These are phyloP conservation scores for Leucoagaricus sp. DNA, from an alignment of 1,284 basidiomycete species.

Conservation along the genomic window DNA sequence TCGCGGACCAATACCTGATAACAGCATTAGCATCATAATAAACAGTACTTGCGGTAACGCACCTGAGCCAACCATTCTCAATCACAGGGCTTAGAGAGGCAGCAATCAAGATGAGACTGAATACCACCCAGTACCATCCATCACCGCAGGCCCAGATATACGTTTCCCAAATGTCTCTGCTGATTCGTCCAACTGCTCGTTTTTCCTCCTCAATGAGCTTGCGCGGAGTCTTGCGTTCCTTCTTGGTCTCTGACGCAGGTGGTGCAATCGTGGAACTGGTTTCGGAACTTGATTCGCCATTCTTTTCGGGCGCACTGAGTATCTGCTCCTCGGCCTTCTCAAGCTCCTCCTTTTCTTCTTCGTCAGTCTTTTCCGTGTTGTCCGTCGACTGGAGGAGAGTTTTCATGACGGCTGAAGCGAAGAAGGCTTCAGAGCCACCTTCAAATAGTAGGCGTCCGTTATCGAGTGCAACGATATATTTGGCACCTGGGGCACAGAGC, in stretches of 20 bases:
- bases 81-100: conserved; percentile 75
- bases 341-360: conserved; percentile 37
- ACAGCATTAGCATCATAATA: conserved; percentile 15
- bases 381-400: conserved; percentile 68
- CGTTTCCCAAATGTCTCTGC: conserved; percentile 76
- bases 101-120: conserved; percentile 57
- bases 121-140: conserved; percentile 71
- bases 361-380: conserved; percentile 44
- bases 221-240: conserved; percentile 69
- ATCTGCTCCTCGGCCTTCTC: conserved; percentile 29
- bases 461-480: conserved; percentile 80
- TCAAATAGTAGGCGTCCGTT: conserved; percentile 82
- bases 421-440: conserved; percentile 71
- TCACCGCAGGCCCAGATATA: conserved; percentile 78
- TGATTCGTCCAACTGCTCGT: conserved; percentile 82
- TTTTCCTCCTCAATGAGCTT: conserved; percentile 93
- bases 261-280: conserved; percentile 49
- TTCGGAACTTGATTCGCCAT: conserved; percentile 44
- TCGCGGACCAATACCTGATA: conserved; percentile 61
- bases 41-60: conserved; percentile 21
- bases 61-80: conserved; percentile 86
- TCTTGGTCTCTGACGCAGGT: conserved; percentile 40
- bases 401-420: conserved; percentile 63
- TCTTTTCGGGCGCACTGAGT: conserved; percentile 15
- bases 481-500: conserved; percentile 69